Evolutionary conservation across 345 rosid genomes (phyloP).

Genomic region (Dovyalis caffra): DNA sequence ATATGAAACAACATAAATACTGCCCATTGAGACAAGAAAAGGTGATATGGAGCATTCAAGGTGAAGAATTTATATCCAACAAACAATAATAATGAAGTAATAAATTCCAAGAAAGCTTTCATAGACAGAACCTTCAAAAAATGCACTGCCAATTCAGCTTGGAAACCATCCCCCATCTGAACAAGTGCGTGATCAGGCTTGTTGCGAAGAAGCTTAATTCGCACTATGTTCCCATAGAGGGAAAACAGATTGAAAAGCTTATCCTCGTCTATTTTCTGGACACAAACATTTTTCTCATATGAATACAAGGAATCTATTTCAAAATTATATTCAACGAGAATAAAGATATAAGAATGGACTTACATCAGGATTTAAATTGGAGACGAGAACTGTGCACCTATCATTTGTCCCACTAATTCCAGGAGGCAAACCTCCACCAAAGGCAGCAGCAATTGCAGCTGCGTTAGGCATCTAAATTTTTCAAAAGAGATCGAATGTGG

Average conservation of each 20-base stretch:
- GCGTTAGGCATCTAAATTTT: conserved; percentile 77
- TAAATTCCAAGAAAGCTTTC: neutral
- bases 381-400: conserved; percentile 83
- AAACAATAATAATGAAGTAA: neutral
- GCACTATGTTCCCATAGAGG: conserved; percentile 89
- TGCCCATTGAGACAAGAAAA: neutral
- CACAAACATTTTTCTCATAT: conserved; percentile 14
- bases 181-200: conserved; percentile 98
- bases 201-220: conserved; percentile 89
- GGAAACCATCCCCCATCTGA: conserved; percentile 99
- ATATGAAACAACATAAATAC: neutral
- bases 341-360: conserved; percentile 26
- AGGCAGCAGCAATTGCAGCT: conserved; percentile 92
- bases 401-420: conserved; percentile 95
- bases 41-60: neutral
- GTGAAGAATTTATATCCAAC: neutral
- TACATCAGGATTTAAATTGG: conserved; percentile 90
- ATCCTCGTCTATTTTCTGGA: conserved; percentile 84
- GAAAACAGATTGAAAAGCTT: conserved; percentile 96
- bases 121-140: conserved; percentile 70
- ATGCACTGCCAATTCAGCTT: conserved; percentile 95
- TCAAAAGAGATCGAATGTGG: neutral
- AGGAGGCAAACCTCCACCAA: conserved; percentile 95
- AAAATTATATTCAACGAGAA: conserved; percentile 2
- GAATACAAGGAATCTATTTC: conserved; percentile 1